Evolutionary conservation across 2,329 filamentous ascomycete genomes (phyloP), one percentile per base, ranked within the genome.

Genomic region (Camillea tinctor): DNA sequence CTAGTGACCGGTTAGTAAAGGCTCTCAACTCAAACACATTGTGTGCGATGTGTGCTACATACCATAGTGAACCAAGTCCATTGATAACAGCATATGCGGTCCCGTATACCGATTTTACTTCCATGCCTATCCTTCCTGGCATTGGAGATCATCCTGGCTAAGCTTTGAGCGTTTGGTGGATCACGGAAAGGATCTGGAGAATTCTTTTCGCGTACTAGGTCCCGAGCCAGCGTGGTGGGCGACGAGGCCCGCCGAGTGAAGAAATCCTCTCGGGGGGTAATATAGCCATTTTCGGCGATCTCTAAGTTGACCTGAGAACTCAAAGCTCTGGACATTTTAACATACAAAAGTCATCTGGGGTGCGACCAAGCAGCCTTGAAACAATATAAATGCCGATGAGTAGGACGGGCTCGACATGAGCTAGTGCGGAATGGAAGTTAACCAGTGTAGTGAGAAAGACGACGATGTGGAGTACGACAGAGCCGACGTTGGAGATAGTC

Each of bases 31-130:
- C 44, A 22, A 22, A 23, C 19, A 3, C 17, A 13, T 48, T n/a
- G n/a, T n/a, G n/a, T n/a, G n/a, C n/a, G n/a, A 11, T 30, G 13
- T 30, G 26, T 30, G 26, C 2, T 11, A 30, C 65, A 48, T 68
- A 77, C 77, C 78, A 83, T 82, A 21, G 90, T 91, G 69, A 93
- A 94, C 81, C 88, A 94, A 0, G 90, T 92, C 91, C 91, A 94
- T 66, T 78, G 79, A 63, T 80, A 80, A 61, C 80, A 84, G 49
- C 76, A 78, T 60, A 85, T 80, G 40, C 83, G 75, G 62, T 84
- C 82, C 44, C 78, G 75, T 53, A 84, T 67, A 17, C 80, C 73
- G 52, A 83, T 74, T 52, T 73, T 77, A n/a, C 61, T 69, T 0
- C 64, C 55, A 2, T 55, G 51, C 15, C 61, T 58, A 7, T 60